Conservation (phyloP, 2,329 filamentous ascomycete genomes). For the Fusarium mundagurra region DNA sequence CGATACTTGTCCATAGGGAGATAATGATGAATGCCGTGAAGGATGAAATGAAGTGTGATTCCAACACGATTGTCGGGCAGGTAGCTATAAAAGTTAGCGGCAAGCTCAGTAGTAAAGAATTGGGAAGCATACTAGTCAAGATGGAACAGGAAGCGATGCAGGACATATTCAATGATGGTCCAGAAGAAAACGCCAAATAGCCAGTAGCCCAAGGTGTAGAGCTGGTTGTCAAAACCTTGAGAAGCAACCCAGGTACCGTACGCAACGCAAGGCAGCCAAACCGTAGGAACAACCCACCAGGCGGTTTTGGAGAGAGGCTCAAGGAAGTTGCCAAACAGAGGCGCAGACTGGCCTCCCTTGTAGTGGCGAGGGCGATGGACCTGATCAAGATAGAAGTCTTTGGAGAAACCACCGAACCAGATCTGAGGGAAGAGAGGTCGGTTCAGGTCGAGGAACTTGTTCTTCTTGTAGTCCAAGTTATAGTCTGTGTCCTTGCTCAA, state of each 20-base stretch:
- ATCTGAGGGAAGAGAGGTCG: conserved; percentile 87
- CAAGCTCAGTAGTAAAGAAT: background rate
- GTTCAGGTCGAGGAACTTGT: conserved; percentile 94
- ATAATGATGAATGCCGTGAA: conserved; percentile 98
- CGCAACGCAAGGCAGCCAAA: conserved; percentile 84
- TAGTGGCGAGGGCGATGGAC: conserved; percentile 96
- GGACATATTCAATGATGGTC: conserved; percentile 87
- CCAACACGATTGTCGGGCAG: conserved; percentile 92
- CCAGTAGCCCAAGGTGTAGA: conserved; percentile 70
- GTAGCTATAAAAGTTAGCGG: conserved; percentile 65
- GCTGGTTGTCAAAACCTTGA: conserved; percentile 64
- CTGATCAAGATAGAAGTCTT: conserved; percentile 97
- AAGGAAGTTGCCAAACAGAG: conserved; percentile 97
- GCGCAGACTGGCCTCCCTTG: conserved; percentile 90
- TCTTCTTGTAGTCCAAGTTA: conserved; percentile 78
- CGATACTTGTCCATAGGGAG: conserved; percentile 99
- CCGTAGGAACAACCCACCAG: conserved; percentile 86
- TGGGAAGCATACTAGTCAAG: conserved; percentile 78
- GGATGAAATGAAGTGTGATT: conserved; percentile 88
- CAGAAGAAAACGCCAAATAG: conserved; percentile 78
- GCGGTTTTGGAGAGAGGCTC: conserved; percentile 95
- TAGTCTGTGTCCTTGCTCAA: conserved; percentile 86
- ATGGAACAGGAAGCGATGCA: conserved; percentile 95
- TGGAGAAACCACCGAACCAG: conserved; percentile 87
- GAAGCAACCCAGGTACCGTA: conserved; percentile 77